These are phyloP conservation scores for Helichrysum umbraculigerum DNA, from an alignment of 129 eudicot species.

Conservation along the genomic window DNA sequence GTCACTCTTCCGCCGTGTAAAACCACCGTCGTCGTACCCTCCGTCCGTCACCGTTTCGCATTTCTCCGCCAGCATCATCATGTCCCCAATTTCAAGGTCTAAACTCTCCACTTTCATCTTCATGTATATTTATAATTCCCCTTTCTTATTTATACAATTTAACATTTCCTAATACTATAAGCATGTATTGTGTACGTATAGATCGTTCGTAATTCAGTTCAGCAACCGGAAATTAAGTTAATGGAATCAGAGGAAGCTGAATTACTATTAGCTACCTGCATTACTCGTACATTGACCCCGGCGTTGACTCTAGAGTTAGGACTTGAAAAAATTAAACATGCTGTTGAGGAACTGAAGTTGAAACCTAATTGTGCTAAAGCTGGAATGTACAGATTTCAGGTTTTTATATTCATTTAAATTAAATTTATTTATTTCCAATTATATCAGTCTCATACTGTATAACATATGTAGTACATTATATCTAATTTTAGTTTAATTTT, in stretches of 20 bases:
- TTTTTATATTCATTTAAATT: neutral
- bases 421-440: neutral
- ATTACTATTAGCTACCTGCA: slow-evolving; percentile 59
- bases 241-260: slow-evolving; percentile 62
- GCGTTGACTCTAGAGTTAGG: slow-evolving; percentile 78
- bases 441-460: neutral
- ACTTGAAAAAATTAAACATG: slow-evolving; percentile 48
- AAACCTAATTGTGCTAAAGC: slow-evolving; percentile 48
- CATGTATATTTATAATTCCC: neutral
- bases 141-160: neutral
- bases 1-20: slow-evolving; percentile 12
- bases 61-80: slow-evolving; percentile 20
- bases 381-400: slow-evolving; percentile 90
- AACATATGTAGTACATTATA: neutral
- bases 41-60: slow-evolving; percentile 24
- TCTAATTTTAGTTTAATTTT: neutral
- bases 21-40: slow-evolving; percentile 18
- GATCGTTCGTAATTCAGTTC: slow-evolving; percentile 44
- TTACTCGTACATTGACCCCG: slow-evolving; percentile 72
- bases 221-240: slow-evolving; percentile 22
- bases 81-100: slow-evolving; percentile 39
- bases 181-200: slow-evolving; percentile 14
- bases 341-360: slow-evolving; percentile 53
- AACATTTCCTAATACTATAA: neutral
- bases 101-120: neutral